Percentiles rank a stretch among this genome's conserved stretches.
phyloP scores from a whole-genome alignment of 495 filamentous ascomycete genomes.

The Podospora comata region DNA sequence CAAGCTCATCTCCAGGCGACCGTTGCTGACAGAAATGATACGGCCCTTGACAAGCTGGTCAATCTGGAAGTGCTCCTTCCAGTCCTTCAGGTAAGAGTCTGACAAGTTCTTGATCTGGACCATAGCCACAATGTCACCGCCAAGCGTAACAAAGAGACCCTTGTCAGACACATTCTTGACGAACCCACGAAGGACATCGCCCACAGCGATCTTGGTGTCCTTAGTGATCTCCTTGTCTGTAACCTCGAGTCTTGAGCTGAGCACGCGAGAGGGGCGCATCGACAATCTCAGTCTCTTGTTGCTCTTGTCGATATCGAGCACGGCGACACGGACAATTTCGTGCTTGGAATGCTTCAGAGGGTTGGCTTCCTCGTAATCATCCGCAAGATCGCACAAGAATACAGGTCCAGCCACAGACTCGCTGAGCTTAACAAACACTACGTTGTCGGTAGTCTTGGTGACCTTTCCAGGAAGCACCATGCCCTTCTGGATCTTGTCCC shows the following conservation, averaged over 20 bases:
- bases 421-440: slow-evolving; percentile 80
- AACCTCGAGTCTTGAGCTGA: slow-evolving; percentile 81
- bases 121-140: slow-evolving; percentile 74
- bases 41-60: slow-evolving; percentile 89
- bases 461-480: slow-evolving; percentile 80
- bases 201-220: slow-evolving; percentile 65
- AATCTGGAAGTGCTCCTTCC: slow-evolving; percentile 82
- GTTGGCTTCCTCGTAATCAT: slow-evolving; percentile 77
- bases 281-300: slow-evolving; percentile 84
- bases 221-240: slow-evolving; percentile 75
- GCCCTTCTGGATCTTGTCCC: slow-evolving; percentile 66
- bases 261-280: slow-evolving; percentile 76
- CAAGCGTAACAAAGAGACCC: slow-evolving; percentile 79
- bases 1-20: slow-evolving; percentile 78
- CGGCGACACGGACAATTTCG: slow-evolving; percentile 77
- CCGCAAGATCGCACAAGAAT: slow-evolving; percentile 71
- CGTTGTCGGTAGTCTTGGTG: slow-evolving; percentile 79
- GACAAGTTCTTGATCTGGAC: slow-evolving; percentile 83
- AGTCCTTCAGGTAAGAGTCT: slow-evolving; percentile 88
- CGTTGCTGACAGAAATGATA: slow-evolving; percentile 66
- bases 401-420: slow-evolving; percentile 70
- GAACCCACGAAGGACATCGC: slow-evolving; percentile 84
- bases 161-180: slow-evolving; percentile 81
- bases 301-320: slow-evolving; percentile 71
- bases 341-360: slow-evolving; percentile 65